Evolutionary conservation across 257 asterid genomes (phyloP).

Genomic region (Ligustrum vulgare): DNA sequence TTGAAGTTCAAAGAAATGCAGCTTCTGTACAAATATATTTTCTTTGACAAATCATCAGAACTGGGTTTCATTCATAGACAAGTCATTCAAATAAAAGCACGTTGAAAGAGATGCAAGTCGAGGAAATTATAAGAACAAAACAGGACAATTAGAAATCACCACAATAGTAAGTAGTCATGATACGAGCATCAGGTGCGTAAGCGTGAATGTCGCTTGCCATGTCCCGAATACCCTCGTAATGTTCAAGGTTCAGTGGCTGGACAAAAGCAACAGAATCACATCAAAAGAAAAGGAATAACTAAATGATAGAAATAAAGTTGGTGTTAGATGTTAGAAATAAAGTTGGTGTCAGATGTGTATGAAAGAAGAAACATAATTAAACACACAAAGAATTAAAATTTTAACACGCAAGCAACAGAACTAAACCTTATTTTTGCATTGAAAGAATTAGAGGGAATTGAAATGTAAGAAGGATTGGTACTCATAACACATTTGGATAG

Average conservation of each 20-base stretch:
- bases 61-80: not conserved
- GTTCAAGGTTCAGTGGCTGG: slow-evolving; percentile 91
- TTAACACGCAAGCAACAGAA: slow-evolving; percentile 13
- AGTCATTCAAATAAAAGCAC: slow-evolving; percentile 19
- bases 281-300: not conserved
- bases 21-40: not conserved
- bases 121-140: slow-evolving; percentile 5
- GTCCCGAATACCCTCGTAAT: slow-evolving; percentile 70
- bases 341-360: not conserved
- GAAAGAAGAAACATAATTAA: not conserved
- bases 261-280: slow-evolving; percentile 23
- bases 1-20: not conserved
- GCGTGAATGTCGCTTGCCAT: slow-evolving; percentile 97
- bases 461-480: not conserved
- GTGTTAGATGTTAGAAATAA: not conserved
- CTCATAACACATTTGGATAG: not conserved
- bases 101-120: not conserved
- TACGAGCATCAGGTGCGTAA: slow-evolving; percentile 96
- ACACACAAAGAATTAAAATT: not conserved
- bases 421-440: not conserved
- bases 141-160: slow-evolving; percentile 44
- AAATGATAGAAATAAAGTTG: not conserved
- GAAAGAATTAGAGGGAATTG: not conserved
- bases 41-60: not conserved
- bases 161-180: slow-evolving; percentile 89